Evolutionary conservation across 306 rosid genomes (phyloP).

Genomic region (Hylodesmum podocarpum): DNA sequence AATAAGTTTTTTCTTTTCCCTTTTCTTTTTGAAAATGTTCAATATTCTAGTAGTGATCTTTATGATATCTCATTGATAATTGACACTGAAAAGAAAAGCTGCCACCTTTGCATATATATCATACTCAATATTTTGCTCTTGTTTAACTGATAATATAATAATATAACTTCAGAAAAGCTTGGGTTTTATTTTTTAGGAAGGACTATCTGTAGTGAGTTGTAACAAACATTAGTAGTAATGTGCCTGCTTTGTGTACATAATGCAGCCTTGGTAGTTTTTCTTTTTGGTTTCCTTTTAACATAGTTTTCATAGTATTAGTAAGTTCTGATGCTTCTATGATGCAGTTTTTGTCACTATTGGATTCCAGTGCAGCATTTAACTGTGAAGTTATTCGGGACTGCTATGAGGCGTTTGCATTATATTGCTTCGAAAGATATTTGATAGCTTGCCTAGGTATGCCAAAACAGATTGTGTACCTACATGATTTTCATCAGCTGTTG

Average conservation of each 20-base stretch:
- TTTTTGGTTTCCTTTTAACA: neutral
- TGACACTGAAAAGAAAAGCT: neutral
- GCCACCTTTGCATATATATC: neutral
- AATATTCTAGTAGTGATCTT: constrained; percentile 1
- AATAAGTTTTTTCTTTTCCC: neutral
- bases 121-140: neutral
- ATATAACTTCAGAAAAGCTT: constrained; percentile 22
- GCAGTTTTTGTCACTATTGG: constrained; percentile 89
- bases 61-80: constrained; percentile 10
- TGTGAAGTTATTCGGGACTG: constrained; percentile 94
- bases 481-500: constrained; percentile 15
- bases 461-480: neutral
- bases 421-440: constrained; percentile 97
- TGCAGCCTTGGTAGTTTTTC: neutral
- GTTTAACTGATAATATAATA: constrained; percentile 14
- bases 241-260: constrained; percentile 16
- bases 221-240: constrained; percentile 5
- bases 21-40: neutral
- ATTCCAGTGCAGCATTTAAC: constrained; percentile 89
- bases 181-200: constrained; percentile 5
- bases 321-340: constrained; percentile 36
- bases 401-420: constrained; percentile 97
- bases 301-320: constrained; percentile 3
- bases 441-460: constrained; percentile 95
- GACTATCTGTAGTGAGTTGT: constrained; percentile 10